phyloP scores from a whole-genome alignment of 305 asterid species.

The Petunia hybrid region DNA sequence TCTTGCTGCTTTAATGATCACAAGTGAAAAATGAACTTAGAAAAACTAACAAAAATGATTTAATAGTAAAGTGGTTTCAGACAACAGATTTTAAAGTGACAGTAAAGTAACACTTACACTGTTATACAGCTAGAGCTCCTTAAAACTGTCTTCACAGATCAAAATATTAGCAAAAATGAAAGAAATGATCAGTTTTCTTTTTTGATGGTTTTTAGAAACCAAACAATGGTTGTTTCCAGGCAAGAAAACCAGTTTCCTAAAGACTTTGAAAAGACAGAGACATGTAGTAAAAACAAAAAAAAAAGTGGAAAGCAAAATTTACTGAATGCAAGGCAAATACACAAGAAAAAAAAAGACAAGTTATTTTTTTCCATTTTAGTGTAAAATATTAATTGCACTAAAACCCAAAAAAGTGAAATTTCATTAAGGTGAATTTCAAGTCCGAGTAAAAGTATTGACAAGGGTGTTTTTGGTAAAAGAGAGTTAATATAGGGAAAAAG shows the following conservation, averaged over 20 bases:
- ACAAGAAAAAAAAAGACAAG: slow-evolving; percentile 4
- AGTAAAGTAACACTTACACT: slow-evolving; percentile 36
- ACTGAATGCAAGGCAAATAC: slow-evolving; percentile 29
- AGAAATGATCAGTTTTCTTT: background rate
- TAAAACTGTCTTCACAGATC: slow-evolving; percentile 27
- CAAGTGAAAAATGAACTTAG: slow-evolving; percentile 20
- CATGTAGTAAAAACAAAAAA: background rate
- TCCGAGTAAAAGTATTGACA: slow-evolving; percentile 41
- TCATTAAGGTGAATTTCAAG: slow-evolving; percentile 48
- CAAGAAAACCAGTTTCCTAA: slow-evolving; percentile 25
- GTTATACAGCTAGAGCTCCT: slow-evolving; percentile 27
- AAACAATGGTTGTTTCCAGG: slow-evolving; percentile 32
- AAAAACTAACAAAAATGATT: background rate
- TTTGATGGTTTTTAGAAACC: background rate
- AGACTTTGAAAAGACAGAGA: slow-evolving; percentile 24
- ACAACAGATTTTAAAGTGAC: slow-evolving; percentile 4
- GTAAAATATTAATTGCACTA: slow-evolving; percentile 37
- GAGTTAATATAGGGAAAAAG: slow-evolving; percentile 39
- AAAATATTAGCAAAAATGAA: background rate
- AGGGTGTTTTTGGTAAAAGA: slow-evolving; percentile 31
- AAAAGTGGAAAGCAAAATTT: background rate
- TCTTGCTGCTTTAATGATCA: slow-evolving; percentile 16
- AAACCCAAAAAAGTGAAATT: slow-evolving; percentile 47
- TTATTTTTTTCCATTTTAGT: slow-evolving; percentile 10
- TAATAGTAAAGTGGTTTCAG: background rate